These are phyloP conservation scores for Lactarius psammicola DNA, from an alignment of 768 basidiomycete species.

Conservation along the genomic window DNA sequence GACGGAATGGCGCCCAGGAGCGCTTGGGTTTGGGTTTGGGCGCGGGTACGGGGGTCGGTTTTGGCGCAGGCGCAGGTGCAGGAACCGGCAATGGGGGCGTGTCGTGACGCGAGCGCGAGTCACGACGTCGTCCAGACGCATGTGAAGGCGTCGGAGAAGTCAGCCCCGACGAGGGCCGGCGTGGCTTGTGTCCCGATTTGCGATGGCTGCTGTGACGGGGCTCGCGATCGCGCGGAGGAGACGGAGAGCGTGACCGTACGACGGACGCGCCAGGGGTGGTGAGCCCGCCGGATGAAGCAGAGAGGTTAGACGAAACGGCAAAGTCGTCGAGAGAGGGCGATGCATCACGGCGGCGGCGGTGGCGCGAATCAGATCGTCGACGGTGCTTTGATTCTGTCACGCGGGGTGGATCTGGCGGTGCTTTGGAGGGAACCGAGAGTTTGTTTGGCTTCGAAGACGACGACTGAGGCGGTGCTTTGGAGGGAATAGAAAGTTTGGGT, in stretches of 20 bases:
- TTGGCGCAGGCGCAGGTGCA: not conserved
- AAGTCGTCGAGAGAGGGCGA: constrained; percentile 20
- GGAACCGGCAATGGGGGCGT: constrained; percentile 17
- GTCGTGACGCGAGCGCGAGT: constrained; percentile 6
- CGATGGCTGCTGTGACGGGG: constrained; percentile 9
- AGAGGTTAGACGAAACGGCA: constrained; percentile 25
- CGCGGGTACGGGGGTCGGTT: not conserved
- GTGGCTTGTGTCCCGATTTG: constrained; percentile 18
- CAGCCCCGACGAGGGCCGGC: constrained; percentile 21
- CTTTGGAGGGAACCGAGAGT: constrained; percentile 18
- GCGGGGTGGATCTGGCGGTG: constrained; percentile 13
- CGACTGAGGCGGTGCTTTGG: not conserved
- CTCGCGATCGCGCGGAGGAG: constrained; percentile 11
- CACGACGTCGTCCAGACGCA: not conserved
- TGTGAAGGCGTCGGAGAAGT: constrained; percentile 25
- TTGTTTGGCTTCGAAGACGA: constrained; percentile 20
- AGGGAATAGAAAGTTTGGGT: constrained; percentile 10
- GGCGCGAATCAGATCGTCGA: constrained; percentile 8
- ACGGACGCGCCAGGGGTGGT: constrained; percentile 25
- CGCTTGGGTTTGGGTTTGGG: constrained; percentile 2
- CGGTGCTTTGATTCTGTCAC: constrained; percentile 8
- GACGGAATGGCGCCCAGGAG: constrained; percentile 21
- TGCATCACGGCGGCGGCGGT: constrained; percentile 8
- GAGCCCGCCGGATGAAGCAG: constrained; percentile 24
- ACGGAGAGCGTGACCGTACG: constrained; percentile 16